These are phyloP conservation scores for Aspergillus thermomutatus DNA, from an alignment of 2,329 filamentous ascomycete genomes.

Conservation along the genomic window DNA sequence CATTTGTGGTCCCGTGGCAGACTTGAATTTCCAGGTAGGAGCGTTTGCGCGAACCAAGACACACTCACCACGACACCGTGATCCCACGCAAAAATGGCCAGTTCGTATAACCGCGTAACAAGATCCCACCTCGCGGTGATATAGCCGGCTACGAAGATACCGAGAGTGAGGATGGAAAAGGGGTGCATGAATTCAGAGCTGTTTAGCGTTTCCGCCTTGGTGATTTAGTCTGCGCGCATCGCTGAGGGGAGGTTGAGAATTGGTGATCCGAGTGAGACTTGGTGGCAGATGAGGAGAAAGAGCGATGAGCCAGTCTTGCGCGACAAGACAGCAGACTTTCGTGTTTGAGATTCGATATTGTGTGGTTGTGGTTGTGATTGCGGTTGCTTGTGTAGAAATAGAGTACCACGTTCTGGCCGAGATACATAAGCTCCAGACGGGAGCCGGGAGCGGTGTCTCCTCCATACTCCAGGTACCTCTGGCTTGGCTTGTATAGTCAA, in stretches of 20 bases:
- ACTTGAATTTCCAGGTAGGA: background rate
- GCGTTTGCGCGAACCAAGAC: slow-evolving; percentile 8
- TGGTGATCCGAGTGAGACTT: background rate
- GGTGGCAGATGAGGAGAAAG: background rate
- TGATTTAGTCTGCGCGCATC: slow-evolving; percentile 31
- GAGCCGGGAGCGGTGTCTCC: too few species aligned
- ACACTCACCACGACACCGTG: slow-evolving; percentile 87
- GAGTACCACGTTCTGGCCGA: background rate
- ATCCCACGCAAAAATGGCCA: slow-evolving; percentile 96
- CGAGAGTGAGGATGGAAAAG: slow-evolving; percentile 91
- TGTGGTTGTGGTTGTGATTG: background rate
- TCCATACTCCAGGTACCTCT: too few species aligned
- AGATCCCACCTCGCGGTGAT: slow-evolving; percentile 99
- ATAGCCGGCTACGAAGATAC: slow-evolving; percentile 99
- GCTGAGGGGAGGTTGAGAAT: slow-evolving; percentile 12
- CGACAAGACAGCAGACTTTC: background rate
- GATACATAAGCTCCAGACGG: too few species aligned
- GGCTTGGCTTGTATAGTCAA: too few species aligned
- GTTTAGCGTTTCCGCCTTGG: slow-evolving; percentile 20
- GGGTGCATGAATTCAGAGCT: slow-evolving; percentile 73
- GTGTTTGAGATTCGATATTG: too few species aligned
- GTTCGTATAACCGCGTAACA: slow-evolving; percentile 92
- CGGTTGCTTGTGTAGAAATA: background rate
- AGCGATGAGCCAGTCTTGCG: background rate
- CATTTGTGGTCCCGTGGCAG: background rate